Base-by-base conservation (phyloP, 73 alveolate species). In the Blepharisma japonicum region DNA sequence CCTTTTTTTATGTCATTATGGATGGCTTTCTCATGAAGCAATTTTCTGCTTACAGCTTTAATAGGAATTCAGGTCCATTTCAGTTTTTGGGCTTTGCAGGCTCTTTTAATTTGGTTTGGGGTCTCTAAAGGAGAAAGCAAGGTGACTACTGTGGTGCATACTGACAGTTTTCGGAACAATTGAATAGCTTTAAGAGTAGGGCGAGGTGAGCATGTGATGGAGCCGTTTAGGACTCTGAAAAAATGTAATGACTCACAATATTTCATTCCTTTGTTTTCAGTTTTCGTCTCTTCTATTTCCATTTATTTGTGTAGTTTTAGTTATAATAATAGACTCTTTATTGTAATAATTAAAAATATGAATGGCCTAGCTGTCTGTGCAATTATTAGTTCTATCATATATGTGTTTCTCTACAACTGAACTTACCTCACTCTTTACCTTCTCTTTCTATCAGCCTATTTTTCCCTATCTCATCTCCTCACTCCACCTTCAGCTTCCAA, bases 321-420 rank as follows among this genome's bases (percentile, higher is more conserved):
- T 32, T 32, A 32, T 32, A 32, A 32, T 1, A 32, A 1, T 32
- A 3, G 5, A 1, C 0, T 32, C 42, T 32, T 3, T n/a, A n/a
- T n/a, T 32, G 42, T 3, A 32, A 32, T 32, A 32, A 32, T 32
- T 32, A 61, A 18, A 61, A 61, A 61, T 20, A 61, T 61, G 74
- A 61, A 61, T 25, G 74, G 50, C 38, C 47, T 61, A 14, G 74
- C 74, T 18, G 47, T 61, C 49, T 61, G 74, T 25, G 14, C 74
- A 61, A n/a, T 61, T 2, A 14, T 61, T 3, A 39, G 74, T 9
- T 9, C 23, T 20, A 61, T 61, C 23, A 14, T 61, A 8, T 61
- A 61, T 61, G 74, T 61, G 1, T 25, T 61, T 2, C 74, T 61
- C 49, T 61, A 14, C 74, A 61, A 61, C 47, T 61, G 74, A 48